These are phyloP conservation scores for Verbena officinalis DNA, from an alignment of 257 asterid genomes.

Conservation along the genomic window DNA sequence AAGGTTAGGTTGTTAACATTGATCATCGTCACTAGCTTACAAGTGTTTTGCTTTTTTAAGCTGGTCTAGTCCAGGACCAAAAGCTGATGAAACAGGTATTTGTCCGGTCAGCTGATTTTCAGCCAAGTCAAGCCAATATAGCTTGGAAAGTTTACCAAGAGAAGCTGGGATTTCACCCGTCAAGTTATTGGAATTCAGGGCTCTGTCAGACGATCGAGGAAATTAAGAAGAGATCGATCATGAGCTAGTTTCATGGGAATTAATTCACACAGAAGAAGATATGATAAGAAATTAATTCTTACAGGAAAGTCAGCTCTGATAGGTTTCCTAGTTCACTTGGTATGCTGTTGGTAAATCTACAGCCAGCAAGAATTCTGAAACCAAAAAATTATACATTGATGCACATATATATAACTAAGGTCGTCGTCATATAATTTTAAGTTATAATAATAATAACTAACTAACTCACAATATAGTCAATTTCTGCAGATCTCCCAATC, in stretches of 20 bases:
- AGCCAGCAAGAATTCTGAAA: slow-evolving; percentile 89
- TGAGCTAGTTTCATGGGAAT: background rate
- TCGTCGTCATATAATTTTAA: too few species aligned
- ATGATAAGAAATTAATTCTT: slow-evolving; percentile 36
- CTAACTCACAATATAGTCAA: slow-evolving; percentile 78
- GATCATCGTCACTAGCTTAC: slow-evolving; percentile 65
- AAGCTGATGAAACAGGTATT: slow-evolving; percentile 70
- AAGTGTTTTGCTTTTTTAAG: slow-evolving; percentile 92
- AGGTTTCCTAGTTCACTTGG: slow-evolving; percentile 86
- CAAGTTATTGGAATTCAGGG: slow-evolving; percentile 88
- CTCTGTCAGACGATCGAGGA: slow-evolving; percentile 47
- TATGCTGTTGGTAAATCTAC: slow-evolving; percentile 75
- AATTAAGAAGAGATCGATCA: background rate
- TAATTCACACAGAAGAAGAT: background rate
- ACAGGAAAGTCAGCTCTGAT: slow-evolving; percentile 83
- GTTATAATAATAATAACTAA: too few species aligned
- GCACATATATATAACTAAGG: too few species aligned
- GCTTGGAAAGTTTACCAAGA: slow-evolving; percentile 77
- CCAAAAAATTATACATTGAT: too few species aligned
- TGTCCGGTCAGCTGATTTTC: slow-evolving; percentile 81
- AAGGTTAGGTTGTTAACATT: too few species aligned
- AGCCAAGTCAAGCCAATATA: slow-evolving; percentile 93
- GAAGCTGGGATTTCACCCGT: slow-evolving; percentile 87
- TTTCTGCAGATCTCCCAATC: slow-evolving; percentile 78
- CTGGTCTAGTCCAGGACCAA: slow-evolving; percentile 78